phyloP scores from a whole-genome alignment of 1,139 yeast genomes.

The Martiniozyma asiatica region DNA sequence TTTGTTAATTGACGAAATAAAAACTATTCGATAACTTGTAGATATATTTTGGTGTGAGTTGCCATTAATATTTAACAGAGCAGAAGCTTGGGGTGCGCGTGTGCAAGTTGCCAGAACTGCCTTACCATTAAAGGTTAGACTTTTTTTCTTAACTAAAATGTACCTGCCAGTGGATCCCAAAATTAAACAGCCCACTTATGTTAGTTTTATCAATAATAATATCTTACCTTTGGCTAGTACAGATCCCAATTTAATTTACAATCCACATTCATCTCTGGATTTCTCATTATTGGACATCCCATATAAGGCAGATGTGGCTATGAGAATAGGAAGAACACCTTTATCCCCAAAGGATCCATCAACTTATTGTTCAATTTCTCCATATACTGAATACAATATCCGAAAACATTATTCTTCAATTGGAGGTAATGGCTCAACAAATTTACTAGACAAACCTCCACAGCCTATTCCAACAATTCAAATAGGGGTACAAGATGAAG shows the following conservation, averaged over 20 bases:
- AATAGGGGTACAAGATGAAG: slow-evolving; percentile 30
- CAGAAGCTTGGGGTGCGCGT: no score
- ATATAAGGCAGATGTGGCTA: slow-evolving; percentile 19
- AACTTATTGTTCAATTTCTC: slow-evolving; percentile 25
- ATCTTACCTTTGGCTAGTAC: slow-evolving; percentile 22
- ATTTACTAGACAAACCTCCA: slow-evolving; percentile 18
- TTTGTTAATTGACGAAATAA: background rate
- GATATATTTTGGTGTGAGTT: background rate
- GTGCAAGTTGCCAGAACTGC: no score
- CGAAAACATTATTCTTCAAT: slow-evolving; percentile 23
- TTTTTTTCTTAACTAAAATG: no score
- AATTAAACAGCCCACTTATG: no score
- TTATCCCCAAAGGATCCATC: slow-evolving; percentile 23
- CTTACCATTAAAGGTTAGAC: no score
- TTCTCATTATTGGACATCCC: slow-evolving; percentile 21
- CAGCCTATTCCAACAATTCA: slow-evolving; percentile 21
- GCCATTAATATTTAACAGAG: no score
- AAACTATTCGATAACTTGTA: background rate
- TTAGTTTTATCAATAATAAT: no score
- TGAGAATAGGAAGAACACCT: slow-evolving; percentile 25
- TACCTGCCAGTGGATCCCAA: no score
- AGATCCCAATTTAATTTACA: slow-evolving; percentile 22
- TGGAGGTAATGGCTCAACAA: slow-evolving; percentile 20
- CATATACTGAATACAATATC: slow-evolving; percentile 23
- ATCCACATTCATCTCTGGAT: slow-evolving; percentile 18